Conservation (phyloP, 176 grass and related monocot genomes). For the Phragmites australis region DNA sequence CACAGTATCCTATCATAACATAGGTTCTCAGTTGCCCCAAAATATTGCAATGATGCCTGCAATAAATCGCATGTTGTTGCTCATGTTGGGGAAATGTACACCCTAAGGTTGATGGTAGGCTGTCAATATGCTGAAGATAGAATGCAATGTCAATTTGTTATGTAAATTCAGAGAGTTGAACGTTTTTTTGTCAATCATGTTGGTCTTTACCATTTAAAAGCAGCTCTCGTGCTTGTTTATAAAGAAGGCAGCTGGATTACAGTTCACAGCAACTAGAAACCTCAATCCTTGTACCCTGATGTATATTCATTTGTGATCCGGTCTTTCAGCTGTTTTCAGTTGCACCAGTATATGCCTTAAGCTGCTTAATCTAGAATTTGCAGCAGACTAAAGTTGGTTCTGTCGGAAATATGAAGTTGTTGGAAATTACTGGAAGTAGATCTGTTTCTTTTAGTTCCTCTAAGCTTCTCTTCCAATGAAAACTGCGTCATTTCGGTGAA, state of each 20-base stretch:
- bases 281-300: neutral
- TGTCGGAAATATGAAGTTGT: neutral
- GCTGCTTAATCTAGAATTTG: neutral
- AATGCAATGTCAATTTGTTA: slow-evolving; percentile 14
- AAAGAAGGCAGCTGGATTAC: slow-evolving; percentile 4
- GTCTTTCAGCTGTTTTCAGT: neutral
- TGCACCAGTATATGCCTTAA: slow-evolving; percentile 7
- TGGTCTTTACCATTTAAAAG: neutral
- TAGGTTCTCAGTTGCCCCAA: neutral
- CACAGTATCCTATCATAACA: slow-evolving; percentile 21
- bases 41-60: slow-evolving; percentile 2
- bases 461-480: neutral
- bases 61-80: neutral
- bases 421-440: neutral
- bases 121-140: slow-evolving; percentile 26
- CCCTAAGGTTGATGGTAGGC: slow-evolving; percentile 3
- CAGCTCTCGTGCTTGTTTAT: neutral
- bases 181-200: neutral
- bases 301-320: neutral
- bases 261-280: slow-evolving; percentile 9
- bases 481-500: neutral
- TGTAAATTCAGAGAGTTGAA: slow-evolving; percentile 14
- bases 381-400: neutral
- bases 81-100: slow-evolving; percentile 9
- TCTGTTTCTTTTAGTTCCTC: neutral